Evolutionary conservation across 306 rosid species (phyloP).

Genomic region (Trichosanthes truncata): DNA sequence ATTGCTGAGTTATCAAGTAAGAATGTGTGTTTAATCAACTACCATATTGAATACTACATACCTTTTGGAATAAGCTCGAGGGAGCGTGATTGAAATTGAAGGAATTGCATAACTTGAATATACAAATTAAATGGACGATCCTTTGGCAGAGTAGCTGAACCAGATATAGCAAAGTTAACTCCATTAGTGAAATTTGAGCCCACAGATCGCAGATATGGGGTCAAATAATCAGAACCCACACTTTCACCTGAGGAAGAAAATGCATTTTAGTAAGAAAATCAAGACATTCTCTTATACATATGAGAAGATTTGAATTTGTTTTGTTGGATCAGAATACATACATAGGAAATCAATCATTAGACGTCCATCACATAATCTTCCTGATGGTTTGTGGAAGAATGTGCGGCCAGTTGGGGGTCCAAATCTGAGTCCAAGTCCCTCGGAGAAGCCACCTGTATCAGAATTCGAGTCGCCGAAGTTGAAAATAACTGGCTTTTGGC

Average conservation of each 20-base stretch:
- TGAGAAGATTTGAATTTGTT: not conserved
- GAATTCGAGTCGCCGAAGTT: constrained; percentile 38
- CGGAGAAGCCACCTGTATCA: constrained; percentile 24
- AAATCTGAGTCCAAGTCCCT: constrained; percentile 15
- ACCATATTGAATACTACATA: not conserved
- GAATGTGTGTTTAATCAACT: not conserved
- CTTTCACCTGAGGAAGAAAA: constrained; percentile 13
- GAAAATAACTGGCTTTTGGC: constrained; percentile 11
- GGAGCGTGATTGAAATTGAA: constrained; percentile 18
- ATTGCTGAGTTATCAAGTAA: not conserved
- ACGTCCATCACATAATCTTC: constrained; percentile 22
- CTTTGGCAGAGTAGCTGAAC: constrained; percentile 14
- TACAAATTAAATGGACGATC: constrained; percentile 15
- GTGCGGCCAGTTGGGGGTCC: constrained; percentile 21
- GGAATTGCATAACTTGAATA: constrained; percentile 22
- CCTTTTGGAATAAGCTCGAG: constrained; percentile 12
- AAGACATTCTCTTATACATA: not conserved
- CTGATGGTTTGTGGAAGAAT: constrained; percentile 14
- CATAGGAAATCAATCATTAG: constrained; percentile 26
- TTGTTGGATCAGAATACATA: constrained; percentile 4
- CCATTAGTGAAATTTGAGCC: constrained; percentile 21
- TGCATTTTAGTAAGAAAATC: not conserved
- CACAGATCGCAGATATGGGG: constrained; percentile 16
- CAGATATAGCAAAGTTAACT: constrained; percentile 21
- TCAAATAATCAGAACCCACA: not conserved